Evolutionary conservation across 305 asterid genomes (phyloP).

Genomic region (Solanum chacoense): DNA sequence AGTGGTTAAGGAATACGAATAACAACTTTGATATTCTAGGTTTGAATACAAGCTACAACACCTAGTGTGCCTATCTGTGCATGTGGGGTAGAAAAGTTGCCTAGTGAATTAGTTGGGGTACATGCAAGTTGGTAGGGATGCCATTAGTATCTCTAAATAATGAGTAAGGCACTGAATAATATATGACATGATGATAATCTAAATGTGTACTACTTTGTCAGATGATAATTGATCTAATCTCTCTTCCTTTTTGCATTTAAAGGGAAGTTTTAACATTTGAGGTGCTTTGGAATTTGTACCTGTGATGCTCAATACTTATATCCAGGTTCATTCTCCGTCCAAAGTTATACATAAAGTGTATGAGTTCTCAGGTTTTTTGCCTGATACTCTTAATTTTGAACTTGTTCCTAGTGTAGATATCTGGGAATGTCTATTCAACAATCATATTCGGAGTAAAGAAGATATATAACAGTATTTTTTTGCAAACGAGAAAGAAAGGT

Average conservation of each 20-base stretch:
- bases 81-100: background rate
- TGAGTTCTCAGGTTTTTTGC: background rate
- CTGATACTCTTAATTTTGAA: background rate
- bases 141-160: background rate
- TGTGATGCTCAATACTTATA: background rate
- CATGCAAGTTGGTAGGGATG: background rate
- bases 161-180: background rate
- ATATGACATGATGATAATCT: background rate
- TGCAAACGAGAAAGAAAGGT: too few species aligned
- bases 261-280: background rate
- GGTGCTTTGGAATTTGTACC: background rate
- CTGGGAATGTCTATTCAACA: background rate
- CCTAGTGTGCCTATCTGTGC: background rate
- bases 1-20: background rate
- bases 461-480: background rate
- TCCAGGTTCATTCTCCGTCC: background rate
- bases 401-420: background rate
- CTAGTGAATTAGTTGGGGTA: background rate
- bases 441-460: background rate
- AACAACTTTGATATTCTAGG: background rate
- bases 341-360: background rate
- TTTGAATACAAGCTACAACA: background rate
- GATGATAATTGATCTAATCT: too few species aligned
- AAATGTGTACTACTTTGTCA: background rate
- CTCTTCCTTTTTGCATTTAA: background rate